Conservation (phyloP, 805 yeast genomes). For the Wickerhamiella sergipiensis region DNA sequence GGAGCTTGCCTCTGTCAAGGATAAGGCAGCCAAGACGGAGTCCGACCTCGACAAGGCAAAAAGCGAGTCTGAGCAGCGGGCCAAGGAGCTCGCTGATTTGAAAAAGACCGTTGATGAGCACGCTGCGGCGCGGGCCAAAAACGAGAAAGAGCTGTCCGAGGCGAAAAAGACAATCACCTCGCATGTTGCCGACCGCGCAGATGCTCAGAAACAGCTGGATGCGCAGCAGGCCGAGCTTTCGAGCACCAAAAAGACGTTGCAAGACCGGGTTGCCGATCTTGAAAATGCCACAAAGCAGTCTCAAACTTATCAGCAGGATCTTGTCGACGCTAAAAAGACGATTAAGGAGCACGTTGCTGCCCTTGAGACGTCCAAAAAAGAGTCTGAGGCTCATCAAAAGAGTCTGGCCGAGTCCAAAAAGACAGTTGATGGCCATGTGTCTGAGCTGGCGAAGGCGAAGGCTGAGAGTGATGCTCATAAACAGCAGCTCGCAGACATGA, state of each 20-base stretch:
- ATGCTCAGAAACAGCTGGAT: background rate
- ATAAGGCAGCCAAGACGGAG: background rate
- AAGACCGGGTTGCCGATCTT: background rate
- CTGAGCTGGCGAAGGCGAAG: background rate
- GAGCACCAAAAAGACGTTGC: background rate
- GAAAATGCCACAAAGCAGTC: background rate
- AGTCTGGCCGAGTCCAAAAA: background rate
- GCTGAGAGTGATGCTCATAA: too few species aligned
- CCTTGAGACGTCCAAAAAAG: background rate
- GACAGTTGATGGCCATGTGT: background rate
- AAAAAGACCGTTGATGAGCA: background rate
- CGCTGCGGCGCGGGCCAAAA: background rate
- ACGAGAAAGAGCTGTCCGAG: background rate
- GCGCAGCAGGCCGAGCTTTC: background rate
- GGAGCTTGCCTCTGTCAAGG: background rate
- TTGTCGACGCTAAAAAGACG: background rate
- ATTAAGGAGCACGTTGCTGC: background rate
- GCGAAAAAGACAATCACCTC: background rate
- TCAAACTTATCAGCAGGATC: background rate
- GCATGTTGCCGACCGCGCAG: background rate
- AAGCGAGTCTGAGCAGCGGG: constrained; percentile 5
- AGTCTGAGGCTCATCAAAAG: background rate
- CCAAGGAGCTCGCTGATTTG: background rate
- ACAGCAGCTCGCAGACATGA: background rate
- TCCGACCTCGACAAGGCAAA: background rate